Conservation (phyloP, 768 basidiomycete genomes). For the Antrodiella citrinella region DNA sequence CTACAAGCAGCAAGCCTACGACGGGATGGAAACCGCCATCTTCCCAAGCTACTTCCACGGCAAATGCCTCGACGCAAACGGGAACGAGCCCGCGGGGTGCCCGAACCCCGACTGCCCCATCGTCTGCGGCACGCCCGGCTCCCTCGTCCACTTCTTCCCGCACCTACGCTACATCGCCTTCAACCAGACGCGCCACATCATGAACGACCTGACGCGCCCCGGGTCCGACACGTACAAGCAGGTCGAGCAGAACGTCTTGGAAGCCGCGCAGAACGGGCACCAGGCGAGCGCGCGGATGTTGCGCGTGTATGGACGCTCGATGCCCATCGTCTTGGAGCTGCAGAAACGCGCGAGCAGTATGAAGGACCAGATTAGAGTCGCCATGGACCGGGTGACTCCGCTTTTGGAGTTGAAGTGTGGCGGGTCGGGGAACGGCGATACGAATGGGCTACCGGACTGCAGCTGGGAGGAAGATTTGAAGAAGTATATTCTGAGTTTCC, state of each 20-base stretch:
- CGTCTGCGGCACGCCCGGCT: conserved; percentile 78
- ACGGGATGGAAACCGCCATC: conserved; percentile 43
- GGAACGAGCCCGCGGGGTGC: conserved; percentile 58
- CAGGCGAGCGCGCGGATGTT: conserved; percentile 8
- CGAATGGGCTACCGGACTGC: conserved; percentile 36
- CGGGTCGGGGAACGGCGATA: conserved; percentile 19
- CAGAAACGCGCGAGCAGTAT: conserved; percentile 13
- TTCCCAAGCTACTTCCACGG: conserved; percentile 72
- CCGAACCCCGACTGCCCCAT: conserved; percentile 75
- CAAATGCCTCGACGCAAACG: conserved; percentile 50
- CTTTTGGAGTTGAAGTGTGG: conserved; percentile 38
- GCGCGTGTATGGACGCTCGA: conserved; percentile 6
- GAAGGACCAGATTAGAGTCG: conserved; percentile 19
- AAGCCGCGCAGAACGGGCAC: conserved; percentile 22
- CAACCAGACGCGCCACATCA: conserved; percentile 29
- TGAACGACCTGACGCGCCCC: conserved; percentile 29
- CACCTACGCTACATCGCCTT: conserved; percentile 42
- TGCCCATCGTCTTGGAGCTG: conserved; percentile 3
- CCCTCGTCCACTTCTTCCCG: conserved; percentile 60
- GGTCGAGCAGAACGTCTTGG: conserved; percentile 34
- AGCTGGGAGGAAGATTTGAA: conserved; percentile 58
- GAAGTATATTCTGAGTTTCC: conserved; percentile 52
- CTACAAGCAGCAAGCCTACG: conserved; percentile 38
- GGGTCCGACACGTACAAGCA: conserved; percentile 33
- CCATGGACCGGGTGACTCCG: conserved; percentile 26